Conservation (phyloP, 2,329 filamentous ascomycete species). For the Trichoderma semiorbis region DNA sequence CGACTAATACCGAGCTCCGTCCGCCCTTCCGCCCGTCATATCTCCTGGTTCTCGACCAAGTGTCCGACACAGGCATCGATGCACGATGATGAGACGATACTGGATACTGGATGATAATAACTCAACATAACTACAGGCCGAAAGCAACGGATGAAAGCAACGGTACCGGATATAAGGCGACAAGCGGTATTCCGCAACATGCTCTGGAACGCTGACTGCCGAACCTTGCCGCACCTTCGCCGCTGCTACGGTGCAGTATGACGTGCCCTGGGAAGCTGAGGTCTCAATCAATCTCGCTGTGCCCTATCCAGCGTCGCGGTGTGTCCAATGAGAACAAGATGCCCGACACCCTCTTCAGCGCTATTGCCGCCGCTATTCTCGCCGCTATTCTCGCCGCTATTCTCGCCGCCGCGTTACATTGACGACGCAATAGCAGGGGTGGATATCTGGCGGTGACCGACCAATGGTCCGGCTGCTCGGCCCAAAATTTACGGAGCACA, state of each 20-base stretch:
- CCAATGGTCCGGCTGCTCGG: conserved; percentile 2
- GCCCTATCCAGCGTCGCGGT: conserved; percentile 11
- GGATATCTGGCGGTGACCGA: conserved; percentile 3
- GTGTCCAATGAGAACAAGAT: conserved; percentile 13
- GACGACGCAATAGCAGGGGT: background rate
- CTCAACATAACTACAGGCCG: background rate
- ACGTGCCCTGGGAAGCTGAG: conserved; percentile 10
- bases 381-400: conserved; percentile 15
- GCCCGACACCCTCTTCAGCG: conserved; percentile 13
- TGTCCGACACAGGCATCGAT: background rate
- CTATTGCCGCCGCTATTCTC: conserved; percentile 15
- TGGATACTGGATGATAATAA: background rate
- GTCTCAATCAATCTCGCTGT: conserved; percentile 8
- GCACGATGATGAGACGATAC: background rate
- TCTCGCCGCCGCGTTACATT: background rate
- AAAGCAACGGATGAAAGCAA: background rate
- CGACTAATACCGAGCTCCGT: conserved; percentile 7
- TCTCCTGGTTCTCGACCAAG: background rate
- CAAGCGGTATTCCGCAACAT: background rate
- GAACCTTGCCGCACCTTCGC: conserved; percentile 2
- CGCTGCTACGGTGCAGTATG: conserved; percentile 12
- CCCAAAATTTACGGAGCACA: background rate
- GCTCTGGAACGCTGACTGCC: conserved; percentile 4
- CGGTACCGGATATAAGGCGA: background rate
- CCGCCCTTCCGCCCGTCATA: background rate